These are phyloP conservation scores for Citrus hindsii DNA, from an alignment of 345 rosid species.

Conservation along the genomic window DNA sequence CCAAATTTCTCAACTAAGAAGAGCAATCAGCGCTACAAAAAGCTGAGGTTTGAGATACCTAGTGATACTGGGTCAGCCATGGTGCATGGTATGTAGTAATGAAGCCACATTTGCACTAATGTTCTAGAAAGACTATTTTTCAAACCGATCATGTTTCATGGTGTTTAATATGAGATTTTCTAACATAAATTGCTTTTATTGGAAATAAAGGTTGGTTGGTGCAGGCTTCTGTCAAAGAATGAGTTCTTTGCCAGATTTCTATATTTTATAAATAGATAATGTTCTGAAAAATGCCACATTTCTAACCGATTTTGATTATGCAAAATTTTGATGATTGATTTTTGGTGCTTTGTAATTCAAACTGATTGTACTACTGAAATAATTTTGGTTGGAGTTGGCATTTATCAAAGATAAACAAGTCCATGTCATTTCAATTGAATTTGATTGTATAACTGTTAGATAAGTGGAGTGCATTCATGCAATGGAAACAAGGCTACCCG, in stretches of 20 bases:
- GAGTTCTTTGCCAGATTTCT: background rate
- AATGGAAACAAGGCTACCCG: background rate
- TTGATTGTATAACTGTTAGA: background rate
- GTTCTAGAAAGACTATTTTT: background rate
- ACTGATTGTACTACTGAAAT: background rate
- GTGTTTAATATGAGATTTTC: background rate
- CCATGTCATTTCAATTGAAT: conserved; percentile 2
- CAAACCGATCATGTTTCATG: background rate
- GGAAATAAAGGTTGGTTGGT: background rate
- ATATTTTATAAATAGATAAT: too few relatives aligned
- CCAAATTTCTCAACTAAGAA: conserved; percentile 58
- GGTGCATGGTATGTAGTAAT: conserved; percentile 68
- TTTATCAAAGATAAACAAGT: background rate
- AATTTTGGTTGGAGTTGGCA: background rate
- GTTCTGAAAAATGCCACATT: background rate
- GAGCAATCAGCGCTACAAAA: conserved; percentile 77
- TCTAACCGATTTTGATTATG: too few relatives aligned
- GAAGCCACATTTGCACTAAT: background rate
- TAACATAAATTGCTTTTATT: background rate
- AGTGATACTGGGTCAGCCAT: conserved; percentile 73
- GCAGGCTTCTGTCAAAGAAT: background rate
- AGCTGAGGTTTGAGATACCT: conserved; percentile 68
- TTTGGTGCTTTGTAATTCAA: background rate
- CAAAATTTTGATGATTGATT: background rate
- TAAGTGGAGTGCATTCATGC: background rate